phyloP scores from a whole-genome alignment of 164 flowering plant species.

The Macadamia integrifolia region DNA sequence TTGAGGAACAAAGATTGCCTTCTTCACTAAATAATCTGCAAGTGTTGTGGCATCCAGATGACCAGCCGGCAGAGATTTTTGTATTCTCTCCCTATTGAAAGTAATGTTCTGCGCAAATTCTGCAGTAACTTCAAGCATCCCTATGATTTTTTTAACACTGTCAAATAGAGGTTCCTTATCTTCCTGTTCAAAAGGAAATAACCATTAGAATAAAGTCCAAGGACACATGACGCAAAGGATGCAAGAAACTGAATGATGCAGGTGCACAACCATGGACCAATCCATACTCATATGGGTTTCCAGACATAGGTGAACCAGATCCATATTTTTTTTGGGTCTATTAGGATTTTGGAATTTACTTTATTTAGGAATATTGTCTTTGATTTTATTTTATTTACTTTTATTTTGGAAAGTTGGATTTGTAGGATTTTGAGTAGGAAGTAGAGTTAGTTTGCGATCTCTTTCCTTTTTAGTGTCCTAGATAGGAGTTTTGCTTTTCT shows the following conservation, averaged over 20 bases:
- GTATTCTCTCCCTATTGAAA: constrained; percentile 68
- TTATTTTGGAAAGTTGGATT: no score
- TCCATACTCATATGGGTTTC: no score
- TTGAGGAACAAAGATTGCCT: constrained; percentile 43
- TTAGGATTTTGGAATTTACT: no score
- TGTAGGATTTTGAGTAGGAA: no score
- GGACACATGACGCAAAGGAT: not conserved
- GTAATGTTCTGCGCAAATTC: constrained; percentile 94
- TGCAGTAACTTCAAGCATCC: constrained; percentile 93
- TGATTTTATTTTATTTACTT: no score
- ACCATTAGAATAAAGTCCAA: not conserved
- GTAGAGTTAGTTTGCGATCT: no score
- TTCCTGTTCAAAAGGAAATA: constrained; percentile 47
- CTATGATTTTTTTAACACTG: constrained; percentile 75
- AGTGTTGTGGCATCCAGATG: constrained; percentile 99
- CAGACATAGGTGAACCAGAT: no score
- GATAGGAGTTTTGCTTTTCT: no score
- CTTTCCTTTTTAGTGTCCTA: no score
- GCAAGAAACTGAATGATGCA: not conserved
- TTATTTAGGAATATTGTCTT: no score
- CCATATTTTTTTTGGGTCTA: no score
- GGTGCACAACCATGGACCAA: no score
- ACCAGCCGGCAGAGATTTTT: constrained; percentile 83
- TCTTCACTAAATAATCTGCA: constrained; percentile 94
- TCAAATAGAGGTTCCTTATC: constrained; percentile 97